Conservation (phyloP, 331 rosid species). For the Rhamnella rubrinervis region DNA sequence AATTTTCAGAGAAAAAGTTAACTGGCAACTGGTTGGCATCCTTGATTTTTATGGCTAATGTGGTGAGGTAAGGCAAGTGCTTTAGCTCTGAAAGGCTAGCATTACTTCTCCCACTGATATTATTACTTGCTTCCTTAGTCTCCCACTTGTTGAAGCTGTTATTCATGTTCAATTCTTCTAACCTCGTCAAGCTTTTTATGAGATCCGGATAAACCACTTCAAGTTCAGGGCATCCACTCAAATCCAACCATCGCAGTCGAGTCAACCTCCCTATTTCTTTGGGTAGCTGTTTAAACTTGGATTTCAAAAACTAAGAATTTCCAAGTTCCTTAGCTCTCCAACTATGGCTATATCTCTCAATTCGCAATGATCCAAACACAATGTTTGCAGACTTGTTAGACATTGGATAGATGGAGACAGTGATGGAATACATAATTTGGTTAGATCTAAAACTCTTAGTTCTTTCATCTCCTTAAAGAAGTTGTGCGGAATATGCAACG, state of each 20-base stretch:
- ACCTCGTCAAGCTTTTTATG: constrained; percentile 25
- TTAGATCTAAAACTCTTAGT: constrained; percentile 1
- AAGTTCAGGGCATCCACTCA: constrained; percentile 32
- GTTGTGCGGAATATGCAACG: constrained; percentile 8
- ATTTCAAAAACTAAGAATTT: constrained; percentile 30
- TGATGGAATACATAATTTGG: constrained; percentile 9
- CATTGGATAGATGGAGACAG: constrained; percentile 30
- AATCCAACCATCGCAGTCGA: constrained; percentile 33
- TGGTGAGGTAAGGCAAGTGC: neutral
- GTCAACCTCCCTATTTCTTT: constrained; percentile 21
- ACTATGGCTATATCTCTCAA: constrained; percentile 36
- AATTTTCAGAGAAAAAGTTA: neutral
- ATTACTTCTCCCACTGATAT: neutral
- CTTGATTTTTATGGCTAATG: neutral
- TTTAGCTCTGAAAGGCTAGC: neutral
- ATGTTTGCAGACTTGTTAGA: constrained; percentile 31
- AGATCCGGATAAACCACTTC: constrained; percentile 22
- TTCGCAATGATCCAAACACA: constrained; percentile 23
- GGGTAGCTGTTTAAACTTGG: constrained; percentile 29
- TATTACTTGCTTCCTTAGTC: neutral
- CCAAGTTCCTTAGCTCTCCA: constrained; percentile 33
- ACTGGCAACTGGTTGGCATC: neutral
- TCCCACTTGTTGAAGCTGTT: constrained; percentile 29
- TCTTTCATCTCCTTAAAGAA: constrained; percentile 27
- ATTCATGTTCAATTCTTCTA: constrained; percentile 43